Evolutionary conservation across 1,284 basidiomycete genomes (phyloP), one percentile per base, ranked within the genome.

Genomic region (Coniferiporia sulphurascens): DNA sequence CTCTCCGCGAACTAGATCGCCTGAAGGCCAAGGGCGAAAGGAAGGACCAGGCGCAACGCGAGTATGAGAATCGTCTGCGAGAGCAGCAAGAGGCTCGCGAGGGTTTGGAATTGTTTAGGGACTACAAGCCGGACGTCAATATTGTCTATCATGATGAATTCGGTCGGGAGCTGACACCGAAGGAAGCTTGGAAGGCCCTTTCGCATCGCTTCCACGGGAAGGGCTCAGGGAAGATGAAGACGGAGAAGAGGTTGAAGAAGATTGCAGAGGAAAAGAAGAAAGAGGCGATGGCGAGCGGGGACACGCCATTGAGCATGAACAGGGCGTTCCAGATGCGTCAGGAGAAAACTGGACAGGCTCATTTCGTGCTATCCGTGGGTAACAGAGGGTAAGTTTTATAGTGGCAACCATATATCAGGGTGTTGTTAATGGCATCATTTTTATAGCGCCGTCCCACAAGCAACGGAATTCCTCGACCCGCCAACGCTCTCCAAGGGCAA

Each of bases 61-160:
- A 99, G 73, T 95, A 93, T 70, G 94, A 98, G 73, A 98, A 98
- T 70, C 84, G 93, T 59, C 71, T 88, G 66, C 85, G 95, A 27
- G 97, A 99, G 69, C 87, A 95, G 70, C 88, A 92, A 65, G 95
- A 98, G 65, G 91, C 95, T 7, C 84, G 91, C 45, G 84, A 90
- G 32, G 84, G 85, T 49, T 75, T 95, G 66, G 93, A 97, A 43
- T 72, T 85, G 52, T 99, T 91, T 82, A 91, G 88, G 74, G 83
- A 90, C 70, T 99, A 99, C 80, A 97, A 95, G 74, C 97, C 97
- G 1, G 95, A 97, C 72, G 83, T 99, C 67, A 93, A 96, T 64
- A 93, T 99, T 69, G 90, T 91, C 61, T 99, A 99, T 73, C 90
- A 96, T 65, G 97, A 99, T 72, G 95, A 97, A 73, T 93, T 93